Base-by-base conservation (phyloP, 1,139 yeast species). In the Hemisphaericaspora subhashii region DNA sequence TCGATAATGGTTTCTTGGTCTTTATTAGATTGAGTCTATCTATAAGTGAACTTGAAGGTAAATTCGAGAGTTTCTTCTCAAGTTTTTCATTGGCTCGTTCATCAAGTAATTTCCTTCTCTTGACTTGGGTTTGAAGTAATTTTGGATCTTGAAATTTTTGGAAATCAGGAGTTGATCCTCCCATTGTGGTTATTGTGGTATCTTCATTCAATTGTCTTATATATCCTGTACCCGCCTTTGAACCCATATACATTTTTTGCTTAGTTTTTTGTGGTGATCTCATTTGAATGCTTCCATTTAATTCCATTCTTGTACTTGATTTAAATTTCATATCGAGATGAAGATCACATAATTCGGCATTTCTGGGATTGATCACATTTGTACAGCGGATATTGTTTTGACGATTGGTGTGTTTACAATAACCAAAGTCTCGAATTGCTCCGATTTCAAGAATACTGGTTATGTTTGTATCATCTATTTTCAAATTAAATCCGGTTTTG, bases 381-480 rank as follows among this genome's bases (percentile, higher is more conserved):
- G 65, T 64, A 60, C 98, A 90, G 3, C 59, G 53, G 1, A 61
- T 55, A 7, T 81, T 79, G 35, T 71, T 77, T 4, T n/a, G 17
- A 18, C 63, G 61, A 28, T 58, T 68, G 0, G 68, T 54, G 1
- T 79, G 73, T n/a, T 65, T 58, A 57, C 98, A 92, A 40, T 67
- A 67, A 0, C 87, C 95, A 40, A 84, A 74, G 53, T 88, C 80
- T 41, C 75, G 71, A n/a, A 88, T 68, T 24, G 72, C 65, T 0
- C 96, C 98, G 31, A 92, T 69, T 51, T 86, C 94, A 13, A 89
- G 42, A 3, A 90, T 63, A 27, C 78, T 68, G 39, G 78, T 69
- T 27, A 62, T 62, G 20, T 69, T 70, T 8, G 38, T 15, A 39
- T 76, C 77, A 34, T 68, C 73, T 3, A 88, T 56, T n/a, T 72